A percentile compares a stretch with the other conserved stretches of the same genome.
Evolutionary conservation across 192 early-diverging fungal genomes (phyloP).

Genomic region (Phycomyces nitens): DNA sequence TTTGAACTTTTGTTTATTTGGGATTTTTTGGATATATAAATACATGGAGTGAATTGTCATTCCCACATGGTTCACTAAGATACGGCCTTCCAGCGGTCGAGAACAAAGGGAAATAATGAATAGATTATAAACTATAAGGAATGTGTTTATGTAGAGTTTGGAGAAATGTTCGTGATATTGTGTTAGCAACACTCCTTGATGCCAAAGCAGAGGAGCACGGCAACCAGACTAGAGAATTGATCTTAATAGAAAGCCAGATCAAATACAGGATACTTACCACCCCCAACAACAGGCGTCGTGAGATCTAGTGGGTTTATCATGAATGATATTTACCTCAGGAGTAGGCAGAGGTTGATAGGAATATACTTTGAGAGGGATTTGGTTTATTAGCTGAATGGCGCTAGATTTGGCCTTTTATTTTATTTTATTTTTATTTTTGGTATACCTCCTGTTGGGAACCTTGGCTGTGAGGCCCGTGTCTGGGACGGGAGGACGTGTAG

Average conservation of each 20-base stretch:
- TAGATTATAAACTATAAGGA: too few species aligned
- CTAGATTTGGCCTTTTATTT: too few species aligned
- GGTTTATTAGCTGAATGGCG: too few species aligned
- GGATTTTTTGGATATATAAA: too few species aligned
- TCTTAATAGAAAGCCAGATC: neutral
- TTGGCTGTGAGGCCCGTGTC: neutral
- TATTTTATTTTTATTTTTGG: neutral
- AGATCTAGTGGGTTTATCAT: conserved; percentile 13
- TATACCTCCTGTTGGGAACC: neutral
- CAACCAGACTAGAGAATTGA: conserved; percentile 18
- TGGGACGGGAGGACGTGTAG: neutral
- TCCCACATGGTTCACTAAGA: too few species aligned
- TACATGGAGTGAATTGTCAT: too few species aligned
- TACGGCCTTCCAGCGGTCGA: too few species aligned
- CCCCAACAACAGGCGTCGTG: conserved; percentile 22
- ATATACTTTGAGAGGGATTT: conserved; percentile 2
- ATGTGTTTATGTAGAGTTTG: too few species aligned
- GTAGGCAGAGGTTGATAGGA: conserved; percentile 15
- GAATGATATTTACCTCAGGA: conserved; percentile 10
- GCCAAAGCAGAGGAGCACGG: conserved; percentile 13
- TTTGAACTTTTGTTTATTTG: too few species aligned
- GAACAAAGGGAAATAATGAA: too few species aligned
- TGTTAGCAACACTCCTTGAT: conserved; percentile 20
- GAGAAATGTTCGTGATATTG: too few species aligned
- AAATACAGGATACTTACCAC: conserved; percentile 4